phyloP scores from a whole-genome alignment of 164 flowering plant genomes.

The Nymphaea colorata region DNA sequence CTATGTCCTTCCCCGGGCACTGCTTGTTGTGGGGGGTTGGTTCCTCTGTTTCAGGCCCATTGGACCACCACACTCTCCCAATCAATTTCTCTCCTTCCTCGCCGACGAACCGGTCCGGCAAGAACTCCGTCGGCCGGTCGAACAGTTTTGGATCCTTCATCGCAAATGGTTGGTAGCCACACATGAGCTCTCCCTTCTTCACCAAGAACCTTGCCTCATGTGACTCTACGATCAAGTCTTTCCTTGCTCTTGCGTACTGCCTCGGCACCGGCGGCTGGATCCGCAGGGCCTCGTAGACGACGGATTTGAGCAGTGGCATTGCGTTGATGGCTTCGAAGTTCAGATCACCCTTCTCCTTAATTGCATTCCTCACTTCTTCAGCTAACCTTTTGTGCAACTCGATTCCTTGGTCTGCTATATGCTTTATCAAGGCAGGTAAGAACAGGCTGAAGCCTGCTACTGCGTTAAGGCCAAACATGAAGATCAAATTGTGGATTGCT shows the following conservation, averaged over 20 bases:
- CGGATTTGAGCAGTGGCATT: slow-evolving; percentile 72
- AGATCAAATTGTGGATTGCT: slow-evolving; percentile 66
- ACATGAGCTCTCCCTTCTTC: slow-evolving; percentile 60
- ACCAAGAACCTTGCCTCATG: slow-evolving; percentile 55
- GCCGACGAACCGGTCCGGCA: slow-evolving; percentile 60
- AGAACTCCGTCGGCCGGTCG: slow-evolving; percentile 59
- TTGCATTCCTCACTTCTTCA: slow-evolving; percentile 44
- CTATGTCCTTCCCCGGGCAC: slow-evolving; percentile 84
- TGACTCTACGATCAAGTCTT: slow-evolving; percentile 44
- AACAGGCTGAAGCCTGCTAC: slow-evolving; percentile 69
- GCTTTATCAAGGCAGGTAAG: slow-evolving; percentile 54
- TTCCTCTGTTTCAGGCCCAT: slow-evolving; percentile 61
- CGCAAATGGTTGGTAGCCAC: slow-evolving; percentile 80
- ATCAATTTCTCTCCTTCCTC: slow-evolving; percentile 49
- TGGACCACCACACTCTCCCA: slow-evolving; percentile 72
- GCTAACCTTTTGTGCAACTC: slow-evolving; percentile 40
- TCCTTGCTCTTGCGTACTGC: slow-evolving; percentile 62
- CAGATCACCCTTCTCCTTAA: slow-evolving; percentile 35
- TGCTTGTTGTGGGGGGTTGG: slow-evolving; percentile 63
- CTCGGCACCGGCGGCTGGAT: slow-evolving; percentile 68
- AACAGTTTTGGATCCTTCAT: slow-evolving; percentile 63
- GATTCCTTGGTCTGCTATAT: slow-evolving; percentile 55
- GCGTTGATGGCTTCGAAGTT: slow-evolving; percentile 52
- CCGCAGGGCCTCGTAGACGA: slow-evolving; percentile 60
- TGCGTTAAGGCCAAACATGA: slow-evolving; percentile 70